Evolutionary conservation across 139 green algal genomes (phyloP), one percentile per base, ranked within the genome.

Genomic region (Chlorella vulgaris): DNA sequence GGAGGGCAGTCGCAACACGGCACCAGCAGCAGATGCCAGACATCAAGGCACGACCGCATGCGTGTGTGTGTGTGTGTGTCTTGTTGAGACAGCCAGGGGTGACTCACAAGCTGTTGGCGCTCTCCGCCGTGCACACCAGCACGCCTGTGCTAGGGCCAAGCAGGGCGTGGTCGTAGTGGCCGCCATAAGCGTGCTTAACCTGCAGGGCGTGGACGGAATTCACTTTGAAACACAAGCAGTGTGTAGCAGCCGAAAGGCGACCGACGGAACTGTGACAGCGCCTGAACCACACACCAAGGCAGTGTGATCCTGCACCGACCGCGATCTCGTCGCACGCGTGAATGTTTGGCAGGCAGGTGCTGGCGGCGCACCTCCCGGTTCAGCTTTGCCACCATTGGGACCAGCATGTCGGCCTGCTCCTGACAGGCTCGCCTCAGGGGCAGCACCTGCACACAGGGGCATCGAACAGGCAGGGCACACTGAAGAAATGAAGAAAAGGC

Each of bases 51-150:
- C n/a, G n/a, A n/a, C n/a, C n/a, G n/a, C n/a, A n/a, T n/a, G n/a
- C n/a, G n/a, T n/a, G n/a, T n/a, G n/a, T n/a, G n/a, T n/a, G n/a
- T n/a, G n/a, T n/a, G n/a, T n/a, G n/a, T n/a, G n/a, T n/a, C n/a
- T n/a, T n/a, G n/a, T n/a, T n/a, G n/a, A n/a, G 55, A 21, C 55
- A n/a, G 55, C 5, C 55, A 28, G 40, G 39, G 36, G 33, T 74
- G 28, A 19, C 65, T 62, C 31, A 81, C 83, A 84, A 47, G 19
- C 31, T 65, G 38, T 81, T 82, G 18, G 68, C 83, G 24, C 69
- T 80, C 58, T 87, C 83, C 2, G 69, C n/a, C 31, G 76, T 87
- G 31, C 29, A 47, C 35, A 87, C 67, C 39, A 84, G 38, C 26
- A 84, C 76, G 26, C 83, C 83, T 3, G 63, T 62, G n/a, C 28